Evolutionary conservation across 163 green algal genomes (phyloP).

Genomic region (Smithsoniella earleae): DNA sequence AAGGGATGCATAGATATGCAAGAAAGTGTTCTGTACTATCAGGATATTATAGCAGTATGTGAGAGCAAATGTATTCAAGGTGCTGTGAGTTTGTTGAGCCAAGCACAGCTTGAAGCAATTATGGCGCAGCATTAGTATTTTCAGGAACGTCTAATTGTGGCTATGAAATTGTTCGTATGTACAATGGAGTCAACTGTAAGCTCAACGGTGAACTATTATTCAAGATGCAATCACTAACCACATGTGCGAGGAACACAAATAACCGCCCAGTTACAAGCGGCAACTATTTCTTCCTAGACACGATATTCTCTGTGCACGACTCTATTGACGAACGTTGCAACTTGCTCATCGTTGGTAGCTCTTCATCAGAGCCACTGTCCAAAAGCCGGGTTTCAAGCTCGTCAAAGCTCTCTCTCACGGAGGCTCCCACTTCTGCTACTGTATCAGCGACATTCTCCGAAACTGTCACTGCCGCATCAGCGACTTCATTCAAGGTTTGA

Average conservation of each 20-base stretch:
- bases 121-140: background rate
- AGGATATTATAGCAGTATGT: conserved; percentile 22
- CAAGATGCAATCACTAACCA: too few species aligned
- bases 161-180: conserved; percentile 3
- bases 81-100: conserved; percentile 1
- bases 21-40: conserved; percentile 12
- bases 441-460: background rate
- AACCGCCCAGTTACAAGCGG: too few species aligned
- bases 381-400: too few species aligned
- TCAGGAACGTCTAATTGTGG: background rate
- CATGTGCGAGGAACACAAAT: too few species aligned
- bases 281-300: too few species aligned
- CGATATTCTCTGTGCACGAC: too few species aligned
- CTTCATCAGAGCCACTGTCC: too few species aligned
- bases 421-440: background rate
- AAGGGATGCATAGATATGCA: conserved; percentile 2
- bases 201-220: too few species aligned
- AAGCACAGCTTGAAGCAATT: conserved; percentile 10
- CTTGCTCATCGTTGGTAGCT: too few species aligned
- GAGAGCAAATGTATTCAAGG: background rate
- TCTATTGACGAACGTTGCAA: too few species aligned
- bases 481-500: conserved; percentile 8
- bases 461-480: background rate
- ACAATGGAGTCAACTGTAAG: too few species aligned
- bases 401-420: too few species aligned